Evolutionary conservation across 202 grass and related monocot genomes (phyloP), one percentile per base, ranked within the genome.

Genomic region (Zizania palustris): DNA sequence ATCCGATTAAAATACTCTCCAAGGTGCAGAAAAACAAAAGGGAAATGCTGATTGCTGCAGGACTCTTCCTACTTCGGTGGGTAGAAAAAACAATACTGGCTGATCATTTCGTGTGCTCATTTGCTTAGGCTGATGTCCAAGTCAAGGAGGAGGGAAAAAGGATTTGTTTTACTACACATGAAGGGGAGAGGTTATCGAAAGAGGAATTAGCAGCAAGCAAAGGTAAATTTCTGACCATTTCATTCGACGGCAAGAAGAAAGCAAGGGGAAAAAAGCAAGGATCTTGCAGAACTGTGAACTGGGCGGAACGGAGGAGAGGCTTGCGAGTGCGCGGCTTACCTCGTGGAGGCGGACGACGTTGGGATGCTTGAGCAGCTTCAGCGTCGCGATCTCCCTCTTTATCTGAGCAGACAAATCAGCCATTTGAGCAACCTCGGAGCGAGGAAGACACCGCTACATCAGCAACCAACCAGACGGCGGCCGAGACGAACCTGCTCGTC

Each of bases 291-390:
- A 38, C 45, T 21, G 20, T 4, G 36, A 5, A n/a, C n/a, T n/a
- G n/a, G n/a, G n/a, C n/a, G n/a, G 5, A 7, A 6, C 54, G 11
- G 10, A 4, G 13, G 56, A 35, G 33, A 38, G 9, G 49, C 0
- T 2, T 3, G 0, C 0, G 22, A 45, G 9, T 3, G 0, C 0
- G 22, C 39, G 9, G 7, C 60, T 74, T 16, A 97, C 94, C 94
- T 97, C 94, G 73, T 88, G 76, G 3, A 97, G 73, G 0, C 89
- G 75, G 77, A 97, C 94, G 65, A 97, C 86, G 58, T 94, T 85
- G 56, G 94, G 91, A 58, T 97, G 94, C 73, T 71, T 91, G 79
- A 97, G 87, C 67, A 93, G 91, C 88, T 93, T 93, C 40, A 97
- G 61, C 73, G 94, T 93, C 5, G 79, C 82, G n/a, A 97, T 97